Evolutionary conservation across 371 early-diverging fungal genomes (phyloP).

Genomic region (Conidiobolus incongruus): DNA sequence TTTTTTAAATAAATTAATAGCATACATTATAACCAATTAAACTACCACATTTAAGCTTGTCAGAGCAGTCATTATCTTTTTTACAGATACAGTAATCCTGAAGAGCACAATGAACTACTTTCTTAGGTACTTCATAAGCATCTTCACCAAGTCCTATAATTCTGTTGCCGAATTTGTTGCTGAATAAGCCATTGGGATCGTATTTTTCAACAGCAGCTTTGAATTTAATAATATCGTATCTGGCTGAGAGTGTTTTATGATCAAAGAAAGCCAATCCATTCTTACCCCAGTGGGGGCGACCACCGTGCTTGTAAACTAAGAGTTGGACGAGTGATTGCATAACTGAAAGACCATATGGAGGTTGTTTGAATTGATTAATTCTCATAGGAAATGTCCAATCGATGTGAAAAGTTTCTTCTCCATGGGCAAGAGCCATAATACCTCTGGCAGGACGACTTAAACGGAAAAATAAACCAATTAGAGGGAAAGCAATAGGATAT

Average conservation of each 20-base stretch:
- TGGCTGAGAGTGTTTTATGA: background rate
- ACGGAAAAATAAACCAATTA: background rate
- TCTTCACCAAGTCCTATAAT: background rate
- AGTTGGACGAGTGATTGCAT: background rate
- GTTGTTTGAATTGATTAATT: background rate
- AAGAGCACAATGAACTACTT: background rate
- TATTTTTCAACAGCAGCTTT: background rate
- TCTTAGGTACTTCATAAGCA: background rate
- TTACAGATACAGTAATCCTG: slow-evolving; percentile 1
- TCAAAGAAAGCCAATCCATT: background rate
- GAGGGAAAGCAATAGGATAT: background rate
- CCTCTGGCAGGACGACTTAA: background rate
- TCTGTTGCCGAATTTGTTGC: background rate
- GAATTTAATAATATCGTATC: background rate
- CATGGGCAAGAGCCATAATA: background rate
- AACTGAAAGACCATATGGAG: background rate
- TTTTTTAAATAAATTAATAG: no score
- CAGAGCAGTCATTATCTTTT: background rate
- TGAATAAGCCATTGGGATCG: background rate
- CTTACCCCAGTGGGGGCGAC: slow-evolving; percentile 2
- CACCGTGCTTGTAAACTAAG: background rate
- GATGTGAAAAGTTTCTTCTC: background rate
- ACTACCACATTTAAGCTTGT: background rate
- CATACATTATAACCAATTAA: background rate
- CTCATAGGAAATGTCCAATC: background rate